Base-by-base conservation (phyloP, 2,329 filamentous ascomycete genomes). In the Cytospora paraplurivora region DNA sequence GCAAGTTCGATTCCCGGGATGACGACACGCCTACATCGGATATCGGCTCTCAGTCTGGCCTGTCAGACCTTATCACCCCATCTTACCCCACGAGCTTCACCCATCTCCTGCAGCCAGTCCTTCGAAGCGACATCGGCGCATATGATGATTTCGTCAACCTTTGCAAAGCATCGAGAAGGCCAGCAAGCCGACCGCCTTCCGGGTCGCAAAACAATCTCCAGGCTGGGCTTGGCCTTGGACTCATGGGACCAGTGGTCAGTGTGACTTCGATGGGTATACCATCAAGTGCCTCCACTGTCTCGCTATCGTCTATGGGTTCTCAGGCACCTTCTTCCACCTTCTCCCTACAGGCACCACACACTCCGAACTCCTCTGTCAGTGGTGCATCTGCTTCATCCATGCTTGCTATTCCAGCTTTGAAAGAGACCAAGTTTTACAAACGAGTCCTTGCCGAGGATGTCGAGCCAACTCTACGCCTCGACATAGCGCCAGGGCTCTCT, bases 401-500 rank as follows among this genome's bases (percentile, higher is more conserved):
- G 12, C 74, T 73, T 51, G 74, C 74, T 21, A 71, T 85, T 38
- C 87, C 85, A 3, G 87, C 88, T 5, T 78, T 99, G 49, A 96
- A 95, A 72, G 95, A 98, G 62, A 92, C 90, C 34, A 92, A 90
- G 68, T 99, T 98, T 73, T 99, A 94, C 79, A 98, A 98, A 78
- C 88, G 95, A 54, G 88, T 88, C 7, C 77, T 98, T 33, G 83
- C 86, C 21, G 95, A 99, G 75, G 95, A 99, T 72, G 92, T 99
- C 62, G 95, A 99, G 73, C 95, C 95, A 0, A 97, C 95, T 0
- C 79, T 99, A 11, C 88, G 95, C 50, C 84, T 99, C 4, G 95
- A 99, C 74, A 84, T 87, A 2, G 93, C 95, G 0, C 95, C 95
- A 0, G 92, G 93, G 0, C 85, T 99, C 34, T 97, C 93, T 0